Base-by-base conservation (phyloP, 2,329 filamentous ascomycete genomes). In the Botryotinia calthae region DNA sequence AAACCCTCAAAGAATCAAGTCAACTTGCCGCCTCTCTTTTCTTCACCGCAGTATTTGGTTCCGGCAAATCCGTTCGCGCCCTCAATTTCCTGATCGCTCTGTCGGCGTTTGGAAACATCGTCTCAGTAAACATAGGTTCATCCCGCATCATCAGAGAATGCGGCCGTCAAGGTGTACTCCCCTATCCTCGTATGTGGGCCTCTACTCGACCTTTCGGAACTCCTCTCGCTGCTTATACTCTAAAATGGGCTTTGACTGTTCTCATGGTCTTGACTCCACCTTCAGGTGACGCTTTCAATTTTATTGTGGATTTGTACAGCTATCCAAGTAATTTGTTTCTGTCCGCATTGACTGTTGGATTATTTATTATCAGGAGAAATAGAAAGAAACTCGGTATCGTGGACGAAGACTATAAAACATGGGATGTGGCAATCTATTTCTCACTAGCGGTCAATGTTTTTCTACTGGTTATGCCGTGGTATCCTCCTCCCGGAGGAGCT, bases 391-490 rank as follows among this genome's bases (percentile, higher is more conserved):
- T 88, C 6, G 84, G 85, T 4, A 80, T 89, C 4, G 84, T 83
- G 0, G 76, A 78, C 0, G 82, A 87, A 0, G 84, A 85, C 6
- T 74, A 70, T 34, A 64, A 82, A 10, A 86, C 88, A 0, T 93
- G 89, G 89, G 79, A 89, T 73, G 70, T 85, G 0, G 83, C 86
- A 0, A 80, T 93, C 1, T 77, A 86, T 12, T 91, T 93, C 80
- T 88, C 86, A 66, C 85, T 90, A 63, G 79, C 88, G 0, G 82
- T 89, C 0, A 87, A 91, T 69, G 72, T 89, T 0, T 93, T 89
- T 73, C 82, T 92, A 62, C 81, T 93, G 2, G 84, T 89, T 25
- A 91, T 92, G 85, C 91, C 91, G 0, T 93, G 91, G 91, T 91
- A 89, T 76, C 91, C 91, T 2, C 91, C 91, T 0, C 83, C 84